Percentiles rank a stretch among this genome's conserved stretches.
Evolutionary conservation across 1,284 basidiomycete species (phyloP).

Genomic region (Tetrapyrgos nigripes): DNA sequence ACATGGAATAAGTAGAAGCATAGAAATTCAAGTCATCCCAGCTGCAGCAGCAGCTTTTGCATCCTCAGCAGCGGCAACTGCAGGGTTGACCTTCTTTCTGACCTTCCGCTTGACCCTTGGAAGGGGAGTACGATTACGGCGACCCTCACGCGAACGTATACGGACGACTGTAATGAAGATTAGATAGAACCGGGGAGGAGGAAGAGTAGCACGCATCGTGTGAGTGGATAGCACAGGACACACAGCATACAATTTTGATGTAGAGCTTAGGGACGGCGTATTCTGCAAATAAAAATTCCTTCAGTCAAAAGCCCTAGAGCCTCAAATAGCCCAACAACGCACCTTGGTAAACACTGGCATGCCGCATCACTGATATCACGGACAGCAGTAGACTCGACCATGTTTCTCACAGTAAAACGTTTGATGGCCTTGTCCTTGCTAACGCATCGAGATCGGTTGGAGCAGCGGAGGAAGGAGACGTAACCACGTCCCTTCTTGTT

Average conservation of each 20-base stretch:
- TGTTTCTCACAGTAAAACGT: constrained; percentile 99
- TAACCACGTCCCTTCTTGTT: constrained; percentile 99
- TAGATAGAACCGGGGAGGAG: constrained; percentile 2
- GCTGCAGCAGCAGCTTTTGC: constrained; percentile 58
- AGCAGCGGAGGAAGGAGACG: constrained; percentile 94
- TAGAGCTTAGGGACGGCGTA: constrained; percentile 98
- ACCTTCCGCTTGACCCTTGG: constrained; percentile 98
- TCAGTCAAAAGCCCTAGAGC: constrained; percentile 10
- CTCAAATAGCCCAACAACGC: constrained; percentile 38
- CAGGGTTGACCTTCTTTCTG: constrained; percentile 94
- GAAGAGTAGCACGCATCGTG: constrained; percentile 68
- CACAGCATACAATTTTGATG: constrained; percentile 99
- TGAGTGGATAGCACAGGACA: constrained; percentile 99
- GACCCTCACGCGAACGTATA: constrained; percentile 91
- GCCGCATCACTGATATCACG: constrained; percentile 97
- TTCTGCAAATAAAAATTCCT: constrained; percentile 62
- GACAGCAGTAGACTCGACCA: constrained; percentile 98
- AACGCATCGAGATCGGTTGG: constrained; percentile 96
- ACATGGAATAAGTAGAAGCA: constrained; percentile 1
- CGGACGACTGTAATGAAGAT: constrained; percentile 76
- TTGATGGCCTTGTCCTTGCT: constrained; percentile 99
- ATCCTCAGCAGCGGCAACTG: constrained; percentile 76
- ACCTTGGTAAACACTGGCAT: constrained; percentile 95
- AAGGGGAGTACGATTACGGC: constrained; percentile 96
- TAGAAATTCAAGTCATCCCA: constrained; percentile 48